Evolutionary conservation across 208 protist genomes (phyloP).

Genomic region (Endotrypanum monterogeii): DNA sequence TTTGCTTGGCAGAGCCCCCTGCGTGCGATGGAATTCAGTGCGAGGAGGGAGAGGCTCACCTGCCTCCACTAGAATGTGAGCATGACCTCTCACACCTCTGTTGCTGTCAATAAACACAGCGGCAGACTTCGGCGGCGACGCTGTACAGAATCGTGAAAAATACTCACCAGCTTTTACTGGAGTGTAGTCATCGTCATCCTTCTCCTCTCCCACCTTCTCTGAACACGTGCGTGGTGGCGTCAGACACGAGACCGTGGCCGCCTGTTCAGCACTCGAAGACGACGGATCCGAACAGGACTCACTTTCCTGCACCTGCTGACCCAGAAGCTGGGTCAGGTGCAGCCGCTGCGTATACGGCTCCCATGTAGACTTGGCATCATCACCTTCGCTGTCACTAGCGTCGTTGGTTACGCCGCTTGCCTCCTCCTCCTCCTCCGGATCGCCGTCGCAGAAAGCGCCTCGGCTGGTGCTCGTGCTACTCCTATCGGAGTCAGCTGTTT

Average conservation of each 20-base stretch:
- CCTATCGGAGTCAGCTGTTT: background rate
- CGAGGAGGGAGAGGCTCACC: background rate
- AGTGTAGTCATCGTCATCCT: conserved; percentile 30
- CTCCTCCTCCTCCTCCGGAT: conserved; percentile 6
- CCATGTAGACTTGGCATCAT: conserved; percentile 8
- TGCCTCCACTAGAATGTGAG: background rate
- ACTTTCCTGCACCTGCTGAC: conserved; percentile 3
- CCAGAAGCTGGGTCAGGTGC: conserved; percentile 1
- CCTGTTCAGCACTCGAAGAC: background rate
- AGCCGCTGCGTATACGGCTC: conserved; percentile 26
- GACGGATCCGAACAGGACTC: background rate
- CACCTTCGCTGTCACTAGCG: background rate
- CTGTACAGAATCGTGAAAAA: background rate
- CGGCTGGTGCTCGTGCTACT: background rate
- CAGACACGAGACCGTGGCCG: background rate
- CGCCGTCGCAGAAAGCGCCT: background rate
- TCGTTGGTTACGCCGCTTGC: conserved; percentile 4
- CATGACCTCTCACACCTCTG: conserved; percentile 9
- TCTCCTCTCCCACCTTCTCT: background rate
- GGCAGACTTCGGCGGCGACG: background rate
- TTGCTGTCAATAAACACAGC: conserved; percentile 14
- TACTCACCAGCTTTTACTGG: conserved; percentile 18
- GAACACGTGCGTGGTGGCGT: background rate
- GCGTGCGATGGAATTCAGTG: background rate
- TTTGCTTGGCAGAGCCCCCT: background rate